Conservation (phyloP, 202 grass and related monocot species). For the Musa balbisiana region DNA sequence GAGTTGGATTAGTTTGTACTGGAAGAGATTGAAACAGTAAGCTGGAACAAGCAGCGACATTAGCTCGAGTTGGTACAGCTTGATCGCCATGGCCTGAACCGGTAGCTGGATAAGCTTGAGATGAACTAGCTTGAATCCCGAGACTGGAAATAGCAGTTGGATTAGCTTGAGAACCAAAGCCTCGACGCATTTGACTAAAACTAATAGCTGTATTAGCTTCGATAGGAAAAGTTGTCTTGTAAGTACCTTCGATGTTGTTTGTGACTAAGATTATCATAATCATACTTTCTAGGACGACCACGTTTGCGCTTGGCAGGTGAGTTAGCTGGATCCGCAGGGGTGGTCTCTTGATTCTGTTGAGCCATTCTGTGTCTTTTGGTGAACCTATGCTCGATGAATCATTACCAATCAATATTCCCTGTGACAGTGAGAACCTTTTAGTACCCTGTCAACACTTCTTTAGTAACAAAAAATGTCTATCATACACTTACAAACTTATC, state of each 20-base stretch:
- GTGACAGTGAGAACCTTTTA: background rate
- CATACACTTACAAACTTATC: too few species aligned
- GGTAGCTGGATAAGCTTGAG: background rate
- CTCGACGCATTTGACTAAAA: background rate
- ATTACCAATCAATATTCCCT: background rate
- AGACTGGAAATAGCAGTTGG: background rate
- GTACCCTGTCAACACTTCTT: too few species aligned
- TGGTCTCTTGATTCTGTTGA: slow-evolving; percentile 23
- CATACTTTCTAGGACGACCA: slow-evolving; percentile 24
- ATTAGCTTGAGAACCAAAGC: background rate
- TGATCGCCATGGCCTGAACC: background rate
- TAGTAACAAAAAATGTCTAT: too few species aligned
- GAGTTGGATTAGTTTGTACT: background rate
- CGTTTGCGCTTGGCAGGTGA: slow-evolving; percentile 23
- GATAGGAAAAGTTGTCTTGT: background rate
- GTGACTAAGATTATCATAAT: slow-evolving; percentile 13
- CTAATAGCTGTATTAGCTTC: background rate
- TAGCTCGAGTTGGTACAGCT: background rate
- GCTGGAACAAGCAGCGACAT: background rate
- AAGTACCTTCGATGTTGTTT: background rate
- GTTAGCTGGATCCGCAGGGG: slow-evolving; percentile 11
- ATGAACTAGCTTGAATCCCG: background rate
- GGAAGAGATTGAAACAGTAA: background rate
- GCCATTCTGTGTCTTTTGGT: background rate
- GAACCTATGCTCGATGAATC: background rate